Evolutionary conservation across 306 rosid species (phyloP).

Genomic region (Begonia fuchsioides): DNA sequence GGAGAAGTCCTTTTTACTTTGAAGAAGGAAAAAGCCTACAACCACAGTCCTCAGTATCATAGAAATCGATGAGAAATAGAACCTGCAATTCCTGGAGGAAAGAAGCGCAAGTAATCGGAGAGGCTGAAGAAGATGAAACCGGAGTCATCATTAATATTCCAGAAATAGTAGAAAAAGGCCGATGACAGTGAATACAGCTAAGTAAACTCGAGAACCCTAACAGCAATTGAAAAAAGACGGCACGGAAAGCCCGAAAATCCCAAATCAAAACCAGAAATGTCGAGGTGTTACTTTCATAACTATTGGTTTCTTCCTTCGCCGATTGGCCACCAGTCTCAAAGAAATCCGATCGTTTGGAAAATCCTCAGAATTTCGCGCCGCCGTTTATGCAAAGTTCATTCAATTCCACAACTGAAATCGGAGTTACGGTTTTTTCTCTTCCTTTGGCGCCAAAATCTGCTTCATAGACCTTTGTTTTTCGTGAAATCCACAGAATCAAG

Average conservation of each 20-base stretch:
- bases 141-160: constrained; percentile 22
- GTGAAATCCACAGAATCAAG: too few relatives aligned
- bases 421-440: constrained; percentile 1
- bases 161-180: background rate
- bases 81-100: constrained; percentile 87
- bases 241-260: constrained; percentile 2
- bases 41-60: background rate
- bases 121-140: constrained; percentile 40
- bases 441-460: constrained; percentile 38
- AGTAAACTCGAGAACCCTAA: constrained; percentile 10
- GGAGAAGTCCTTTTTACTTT: background rate
- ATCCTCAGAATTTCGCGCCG: background rate
- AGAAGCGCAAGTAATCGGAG: constrained; percentile 90
- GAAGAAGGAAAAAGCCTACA: background rate
- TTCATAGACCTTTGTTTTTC: too few relatives aligned
- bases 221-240: background rate
- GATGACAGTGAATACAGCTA: background rate
- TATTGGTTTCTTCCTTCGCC: too few relatives aligned
- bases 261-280: background rate
- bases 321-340: background rate
- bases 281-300: too few relatives aligned
- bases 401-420: background rate
- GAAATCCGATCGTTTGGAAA: background rate
- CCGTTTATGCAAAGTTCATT: background rate
- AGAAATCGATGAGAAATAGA: background rate